Evolutionary conservation across 78 protist genomes (phyloP).

Genomic region (Chrysochromulina tobinii): DNA sequence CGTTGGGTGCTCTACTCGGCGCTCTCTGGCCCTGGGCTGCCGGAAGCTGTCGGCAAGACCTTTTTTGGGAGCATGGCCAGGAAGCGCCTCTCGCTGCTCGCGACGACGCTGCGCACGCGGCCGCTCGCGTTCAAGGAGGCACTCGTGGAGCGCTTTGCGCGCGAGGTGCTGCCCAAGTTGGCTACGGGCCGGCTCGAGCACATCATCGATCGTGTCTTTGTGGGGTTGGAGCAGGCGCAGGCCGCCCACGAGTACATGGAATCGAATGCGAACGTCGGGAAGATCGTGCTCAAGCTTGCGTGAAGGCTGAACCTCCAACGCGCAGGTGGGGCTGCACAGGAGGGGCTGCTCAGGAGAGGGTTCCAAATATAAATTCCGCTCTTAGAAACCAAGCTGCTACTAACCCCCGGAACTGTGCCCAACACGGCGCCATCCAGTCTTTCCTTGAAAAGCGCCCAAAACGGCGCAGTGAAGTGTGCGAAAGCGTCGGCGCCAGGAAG

Average conservation of each 20-base stretch:
- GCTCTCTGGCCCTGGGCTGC: conserved; percentile 1
- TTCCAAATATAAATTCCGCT: too few relatives aligned
- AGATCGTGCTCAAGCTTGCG: background rate
- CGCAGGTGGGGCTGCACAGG: too few relatives aligned
- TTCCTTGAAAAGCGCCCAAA: too few relatives aligned
- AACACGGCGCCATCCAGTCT: too few relatives aligned
- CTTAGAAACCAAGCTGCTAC: too few relatives aligned
- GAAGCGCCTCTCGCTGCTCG: background rate
- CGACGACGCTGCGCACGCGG: conserved; percentile 18
- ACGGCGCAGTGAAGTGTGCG: too few relatives aligned
- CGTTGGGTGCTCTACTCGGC: conserved; percentile 27
- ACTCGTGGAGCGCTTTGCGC: background rate
- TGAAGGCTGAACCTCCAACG: too few relatives aligned
- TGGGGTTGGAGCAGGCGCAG: background rate
- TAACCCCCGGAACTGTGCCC: too few relatives aligned
- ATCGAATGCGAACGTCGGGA: background rate
- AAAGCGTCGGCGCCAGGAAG: too few relatives aligned
- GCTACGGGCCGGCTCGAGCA: background rate
- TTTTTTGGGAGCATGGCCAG: background rate
- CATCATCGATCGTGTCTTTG: background rate
- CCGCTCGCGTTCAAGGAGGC: background rate
- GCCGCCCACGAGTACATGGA: conserved; percentile 28
- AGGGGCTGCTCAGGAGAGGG: too few relatives aligned
- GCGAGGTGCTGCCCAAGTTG: background rate
- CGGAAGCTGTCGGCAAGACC: background rate